Conservation (phyloP, 2,329 filamentous ascomycete genomes). For the Colletotrichum caudatum region DNA sequence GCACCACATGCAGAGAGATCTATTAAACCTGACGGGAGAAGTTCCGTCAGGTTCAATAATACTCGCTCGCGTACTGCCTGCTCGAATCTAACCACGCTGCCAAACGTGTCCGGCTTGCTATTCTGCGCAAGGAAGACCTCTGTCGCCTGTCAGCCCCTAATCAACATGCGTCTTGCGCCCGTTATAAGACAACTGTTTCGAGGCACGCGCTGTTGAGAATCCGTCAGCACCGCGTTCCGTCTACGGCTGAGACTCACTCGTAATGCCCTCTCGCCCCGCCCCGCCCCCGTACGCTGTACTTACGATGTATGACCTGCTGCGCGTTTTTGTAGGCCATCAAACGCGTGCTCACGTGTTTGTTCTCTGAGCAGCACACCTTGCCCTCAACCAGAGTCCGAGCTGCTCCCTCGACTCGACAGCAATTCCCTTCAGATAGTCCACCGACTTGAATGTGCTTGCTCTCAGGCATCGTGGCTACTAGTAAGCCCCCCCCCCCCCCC, state of each 20-base stretch:
- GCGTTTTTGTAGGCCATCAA: neutral
- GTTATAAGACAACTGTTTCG: neutral
- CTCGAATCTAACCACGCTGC: neutral
- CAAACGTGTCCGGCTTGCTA: no score
- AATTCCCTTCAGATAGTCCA: neutral
- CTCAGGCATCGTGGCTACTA: neutral
- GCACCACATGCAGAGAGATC: conserved; percentile 15
- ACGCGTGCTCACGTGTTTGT: conserved; percentile 11
- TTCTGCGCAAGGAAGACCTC: neutral
- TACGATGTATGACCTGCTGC: neutral
- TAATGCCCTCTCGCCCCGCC: no score
- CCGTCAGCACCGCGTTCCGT: no score
- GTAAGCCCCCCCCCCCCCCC: neutral
- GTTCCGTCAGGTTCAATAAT: no score
- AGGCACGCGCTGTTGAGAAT: neutral
- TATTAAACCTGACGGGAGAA: neutral
- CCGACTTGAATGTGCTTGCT: neutral
- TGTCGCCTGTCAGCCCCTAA: neutral
- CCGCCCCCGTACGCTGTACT: neutral
- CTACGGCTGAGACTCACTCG: neutral
- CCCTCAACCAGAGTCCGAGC: neutral
- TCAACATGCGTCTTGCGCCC: neutral
- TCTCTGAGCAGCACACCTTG: neutral
- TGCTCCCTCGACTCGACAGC: neutral
- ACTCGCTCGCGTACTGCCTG: neutral